Percentiles rank a stretch among this genome's conserved stretches.
Conservation (phyloP, 2,329 filamentous ascomycete genomes). For the Talaromyces albobiverticillius region DNA sequence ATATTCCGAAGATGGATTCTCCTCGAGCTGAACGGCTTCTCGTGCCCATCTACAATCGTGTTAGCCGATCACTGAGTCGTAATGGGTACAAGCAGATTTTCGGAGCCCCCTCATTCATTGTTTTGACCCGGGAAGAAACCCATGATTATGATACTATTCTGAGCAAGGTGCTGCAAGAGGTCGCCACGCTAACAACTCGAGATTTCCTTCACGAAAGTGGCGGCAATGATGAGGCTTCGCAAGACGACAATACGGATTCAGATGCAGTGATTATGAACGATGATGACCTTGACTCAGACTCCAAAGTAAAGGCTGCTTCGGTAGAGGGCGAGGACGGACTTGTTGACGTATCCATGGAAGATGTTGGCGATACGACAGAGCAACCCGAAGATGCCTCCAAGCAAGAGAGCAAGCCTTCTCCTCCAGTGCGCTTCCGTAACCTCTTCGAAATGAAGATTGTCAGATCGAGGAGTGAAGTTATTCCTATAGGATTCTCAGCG, state of each 20-base stretch:
- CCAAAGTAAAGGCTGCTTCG: conserved; percentile 71
- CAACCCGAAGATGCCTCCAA: conserved; percentile 19
- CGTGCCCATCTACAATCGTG: conserved; percentile 48
- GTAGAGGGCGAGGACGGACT: conserved; percentile 87
- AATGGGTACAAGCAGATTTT: conserved; percentile 33
- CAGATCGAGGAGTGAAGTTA: conserved; percentile 49
- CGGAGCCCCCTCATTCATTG: conserved; percentile 59
- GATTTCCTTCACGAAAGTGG: conserved; percentile 57
- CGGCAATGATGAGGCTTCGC: conserved; percentile 49
- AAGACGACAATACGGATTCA: conserved; percentile 50
- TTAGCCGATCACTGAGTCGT: conserved; percentile 25
- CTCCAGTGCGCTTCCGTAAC: conserved; percentile 63
- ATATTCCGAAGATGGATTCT: conserved; percentile 39
- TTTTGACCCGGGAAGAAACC: conserved; percentile 71
- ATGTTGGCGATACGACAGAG: conserved; percentile 43
- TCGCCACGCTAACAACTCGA: conserved; percentile 73
- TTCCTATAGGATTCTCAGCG: conserved; percentile 69
- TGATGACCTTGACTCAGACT: conserved; percentile 62
- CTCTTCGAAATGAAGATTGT: conserved; percentile 77
- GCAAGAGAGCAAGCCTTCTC: conserved; percentile 26
- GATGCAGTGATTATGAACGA: conserved; percentile 66
- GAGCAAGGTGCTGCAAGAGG: conserved; percentile 73
- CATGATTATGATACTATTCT: conserved; percentile 67
- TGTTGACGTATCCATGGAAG: conserved; percentile 84
- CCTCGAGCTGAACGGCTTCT: conserved; percentile 46